Percentiles rank a stretch among this genome's conserved stretches.
Conservation (phyloP, 352 stramenopile species). For the Pythium rishiriense region DNA sequence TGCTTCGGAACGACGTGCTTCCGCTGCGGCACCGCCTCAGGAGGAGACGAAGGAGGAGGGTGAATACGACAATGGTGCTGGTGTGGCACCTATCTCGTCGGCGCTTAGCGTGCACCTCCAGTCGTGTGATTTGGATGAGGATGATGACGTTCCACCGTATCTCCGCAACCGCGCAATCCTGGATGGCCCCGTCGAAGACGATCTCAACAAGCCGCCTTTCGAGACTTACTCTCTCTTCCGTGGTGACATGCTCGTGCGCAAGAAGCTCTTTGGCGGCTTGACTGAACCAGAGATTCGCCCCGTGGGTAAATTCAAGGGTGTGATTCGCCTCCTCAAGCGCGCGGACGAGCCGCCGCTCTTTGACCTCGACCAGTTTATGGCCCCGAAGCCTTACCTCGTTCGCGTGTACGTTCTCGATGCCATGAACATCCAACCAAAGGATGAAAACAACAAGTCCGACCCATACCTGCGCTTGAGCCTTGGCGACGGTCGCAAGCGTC, state of each 20-base stretch:
- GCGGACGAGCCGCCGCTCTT: constrained; percentile 73
- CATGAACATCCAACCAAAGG: constrained; percentile 76
- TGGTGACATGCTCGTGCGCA: constrained; percentile 43
- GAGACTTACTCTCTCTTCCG: constrained; percentile 78
- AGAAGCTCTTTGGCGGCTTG: constrained; percentile 34
- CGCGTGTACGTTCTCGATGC: constrained; percentile 88
- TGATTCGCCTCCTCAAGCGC: constrained; percentile 80
- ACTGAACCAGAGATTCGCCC: constrained; percentile 40
- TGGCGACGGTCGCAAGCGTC: constrained; percentile 65
- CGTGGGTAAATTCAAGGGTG: constrained; percentile 89
- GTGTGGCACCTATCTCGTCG: constrained; percentile 6
- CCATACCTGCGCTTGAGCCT: constrained; percentile 85
- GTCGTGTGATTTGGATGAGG: constrained; percentile 41
- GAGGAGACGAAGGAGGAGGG: constrained; percentile 19
- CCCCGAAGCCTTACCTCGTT: constrained; percentile 78
- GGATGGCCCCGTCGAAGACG: constrained; percentile 60
- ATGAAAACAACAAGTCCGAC: constrained; percentile 82
- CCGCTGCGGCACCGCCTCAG: not conserved
- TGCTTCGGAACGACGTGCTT: not conserved
- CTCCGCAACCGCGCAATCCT: constrained; percentile 58
- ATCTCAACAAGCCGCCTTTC: constrained; percentile 71
- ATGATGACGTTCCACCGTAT: constrained; percentile 71
- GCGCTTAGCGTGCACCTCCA: constrained; percentile 20
- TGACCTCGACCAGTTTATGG: constrained; percentile 70
- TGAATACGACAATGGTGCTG: constrained; percentile 15